Base-by-base conservation (phyloP, 2,329 filamentous ascomycete species). In the Endocalyx cinctus region DNA sequence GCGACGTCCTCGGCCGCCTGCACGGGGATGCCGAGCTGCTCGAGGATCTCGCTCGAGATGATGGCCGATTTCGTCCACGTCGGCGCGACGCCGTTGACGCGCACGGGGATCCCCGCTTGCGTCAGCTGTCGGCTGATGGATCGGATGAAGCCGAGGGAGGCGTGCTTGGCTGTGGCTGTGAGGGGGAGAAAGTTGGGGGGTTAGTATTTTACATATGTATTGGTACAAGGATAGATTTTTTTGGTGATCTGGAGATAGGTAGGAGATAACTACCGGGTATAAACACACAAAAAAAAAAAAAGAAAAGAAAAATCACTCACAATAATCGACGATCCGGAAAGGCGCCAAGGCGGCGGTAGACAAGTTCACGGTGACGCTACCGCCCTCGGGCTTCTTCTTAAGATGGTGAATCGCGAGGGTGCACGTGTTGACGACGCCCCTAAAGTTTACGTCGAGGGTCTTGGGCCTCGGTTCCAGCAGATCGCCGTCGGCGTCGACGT, bases 71-170 rank as follows among this genome's bases (percentile, higher is more conserved):
- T 54, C 0, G 75, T 77, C 73, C 73, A 79, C 18, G 61, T 67
- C 2, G 75, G 73, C 2, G 70, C 65, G 14, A 79, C 55, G 5
- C 62, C 66, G 55, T 80, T 80, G 31, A 79, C 49, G 11, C 75
- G 69, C 27, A 79, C 67, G 2, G 70, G 66, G 1, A 70, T 39
- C 13, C 48, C 39, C 10, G 59, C 54, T 3, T 43, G 45, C 10
- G 47, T 41, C 3, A 73, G 42, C 4, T 65, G 51, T 3, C 55
- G 52, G 2, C 62, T 50, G 8, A 74, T 52, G 4, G 68, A 66
- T 17, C 74, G 64, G 15, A 71, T 61, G 34, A 74, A 66, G 3
- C 75, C 74, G 0, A 78, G 41, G 1, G 75, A 66, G 15, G 64
- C 75, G 34, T 77, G 69, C 38, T 79, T 79, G 17, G 72, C 57